A percentile compares a stretch with the other conserved stretches of the same genome.
Conservation (phyloP, 2,329 filamentous ascomycete species). For the Incumbomyces lentus region DNA sequence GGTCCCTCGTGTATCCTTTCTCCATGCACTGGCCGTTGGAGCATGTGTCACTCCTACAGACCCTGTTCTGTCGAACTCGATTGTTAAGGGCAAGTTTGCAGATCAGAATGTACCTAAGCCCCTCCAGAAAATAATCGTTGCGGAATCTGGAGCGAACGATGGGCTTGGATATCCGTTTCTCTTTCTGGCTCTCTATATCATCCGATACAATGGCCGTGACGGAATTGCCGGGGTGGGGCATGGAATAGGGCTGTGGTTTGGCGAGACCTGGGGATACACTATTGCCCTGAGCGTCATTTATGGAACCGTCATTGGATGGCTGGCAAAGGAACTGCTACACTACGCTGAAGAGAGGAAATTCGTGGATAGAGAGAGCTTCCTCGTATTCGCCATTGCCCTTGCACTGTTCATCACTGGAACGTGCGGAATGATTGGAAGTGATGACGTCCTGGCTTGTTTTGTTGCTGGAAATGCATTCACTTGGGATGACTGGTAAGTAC, state of each 20-base stretch:
- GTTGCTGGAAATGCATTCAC: constrained; percentile 85
- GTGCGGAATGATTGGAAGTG: constrained; percentile 74
- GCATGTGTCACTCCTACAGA: constrained; percentile 90
- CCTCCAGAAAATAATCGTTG: constrained; percentile 69
- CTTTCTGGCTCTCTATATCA: constrained; percentile 72
- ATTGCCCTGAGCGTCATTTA: constrained; percentile 71
- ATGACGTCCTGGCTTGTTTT: constrained; percentile 86
- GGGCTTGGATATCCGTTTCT: constrained; percentile 82
- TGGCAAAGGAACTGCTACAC: constrained; percentile 71
- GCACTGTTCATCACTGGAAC: constrained; percentile 81
- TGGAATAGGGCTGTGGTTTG: constrained; percentile 73
- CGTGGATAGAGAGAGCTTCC: constrained; percentile 77
- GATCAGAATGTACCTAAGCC: constrained; percentile 78
- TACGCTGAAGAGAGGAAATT: constrained; percentile 73
- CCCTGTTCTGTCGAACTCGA: constrained; percentile 75
- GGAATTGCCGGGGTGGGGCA: constrained; percentile 49
- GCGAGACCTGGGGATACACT: constrained; percentile 73
- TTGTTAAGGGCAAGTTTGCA: constrained; percentile 88
- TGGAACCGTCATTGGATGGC: constrained; percentile 65
- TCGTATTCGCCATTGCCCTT: constrained; percentile 75
- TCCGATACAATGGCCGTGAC: constrained; percentile 51
- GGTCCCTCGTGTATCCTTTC: constrained; percentile 58
- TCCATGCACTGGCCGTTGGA: constrained; percentile 69
- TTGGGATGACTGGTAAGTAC: constrained; percentile 52
- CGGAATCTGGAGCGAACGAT: constrained; percentile 81